Evolutionary conservation across 345 rosid genomes (phyloP).

Genomic region (Euphorbia pulcherrima): DNA sequence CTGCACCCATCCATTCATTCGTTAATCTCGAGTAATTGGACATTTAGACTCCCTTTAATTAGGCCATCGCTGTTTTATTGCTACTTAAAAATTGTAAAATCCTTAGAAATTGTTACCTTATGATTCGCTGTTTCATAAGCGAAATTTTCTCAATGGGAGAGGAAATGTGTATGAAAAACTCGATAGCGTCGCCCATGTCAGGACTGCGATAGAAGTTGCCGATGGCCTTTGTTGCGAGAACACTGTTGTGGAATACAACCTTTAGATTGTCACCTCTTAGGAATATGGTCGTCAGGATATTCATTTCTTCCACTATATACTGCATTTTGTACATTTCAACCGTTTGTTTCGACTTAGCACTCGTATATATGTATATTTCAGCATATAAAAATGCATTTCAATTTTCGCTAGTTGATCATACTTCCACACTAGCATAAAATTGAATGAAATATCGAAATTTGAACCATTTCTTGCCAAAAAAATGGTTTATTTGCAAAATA

Average conservation of each 20-base stretch:
- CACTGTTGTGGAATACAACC: conserved; percentile 57
- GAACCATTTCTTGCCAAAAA: too few species aligned
- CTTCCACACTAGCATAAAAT: too few species aligned
- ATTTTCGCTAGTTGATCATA: too few species aligned
- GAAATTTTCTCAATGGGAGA: conserved; percentile 66
- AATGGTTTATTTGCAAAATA: too few species aligned
- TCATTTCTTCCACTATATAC: conserved; percentile 92
- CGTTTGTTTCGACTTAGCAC: neutral
- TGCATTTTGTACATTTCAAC: conserved; percentile 11
- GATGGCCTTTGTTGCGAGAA: conserved; percentile 61
- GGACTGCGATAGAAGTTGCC: conserved; percentile 83
- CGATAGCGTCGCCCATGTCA: conserved; percentile 75
- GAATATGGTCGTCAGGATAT: conserved; percentile 77
- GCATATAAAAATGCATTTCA: too few species aligned
- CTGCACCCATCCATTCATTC: conserved; percentile 1
- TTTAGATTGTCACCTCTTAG: conserved; percentile 73
- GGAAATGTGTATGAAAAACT: conserved; percentile 64
- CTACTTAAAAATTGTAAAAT: too few species aligned
- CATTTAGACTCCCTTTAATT: too few species aligned
- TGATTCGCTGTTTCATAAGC: conserved; percentile 53
- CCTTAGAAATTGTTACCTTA: too few species aligned
- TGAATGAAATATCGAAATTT: too few species aligned
- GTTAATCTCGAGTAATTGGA: neutral
- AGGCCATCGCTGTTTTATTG: too few species aligned
- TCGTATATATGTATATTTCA: too few species aligned